Conservation (phyloP, 169 alveolate species). For the Cryptosporidium meleagridis region DNA sequence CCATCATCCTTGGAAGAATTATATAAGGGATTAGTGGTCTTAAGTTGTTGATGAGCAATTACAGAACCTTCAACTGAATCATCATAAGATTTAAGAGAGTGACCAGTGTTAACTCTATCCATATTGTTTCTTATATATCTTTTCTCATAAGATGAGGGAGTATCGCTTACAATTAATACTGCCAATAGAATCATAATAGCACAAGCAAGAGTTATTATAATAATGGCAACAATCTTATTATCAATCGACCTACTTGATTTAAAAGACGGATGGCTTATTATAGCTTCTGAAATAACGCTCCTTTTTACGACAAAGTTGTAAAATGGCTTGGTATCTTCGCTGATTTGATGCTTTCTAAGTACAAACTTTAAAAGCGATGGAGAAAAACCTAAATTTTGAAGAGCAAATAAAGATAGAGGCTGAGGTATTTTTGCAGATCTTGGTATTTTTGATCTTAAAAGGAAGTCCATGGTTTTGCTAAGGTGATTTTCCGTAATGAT, state of each 20-base stretch:
- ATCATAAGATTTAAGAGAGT: neutral
- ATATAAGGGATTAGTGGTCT: neutral
- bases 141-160: slow-evolving; percentile 34
- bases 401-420: neutral
- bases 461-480: slow-evolving; percentile 1
- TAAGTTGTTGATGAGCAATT: neutral
- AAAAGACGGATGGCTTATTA: slow-evolving; percentile 28
- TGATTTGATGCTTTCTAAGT: slow-evolving; percentile 22
- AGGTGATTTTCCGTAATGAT: slow-evolving; percentile 12
- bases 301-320: slow-evolving; percentile 25
- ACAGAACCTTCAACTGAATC: neutral
- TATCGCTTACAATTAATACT: slow-evolving; percentile 22
- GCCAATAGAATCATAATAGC: neutral
- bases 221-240: slow-evolving; percentile 1
- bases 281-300: slow-evolving; percentile 25
- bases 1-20: neutral
- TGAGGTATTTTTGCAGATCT: neutral
- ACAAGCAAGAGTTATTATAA: neutral
- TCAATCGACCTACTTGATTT: neutral
- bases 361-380: slow-evolving; percentile 31
- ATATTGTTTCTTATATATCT: slow-evolving; percentile 8
- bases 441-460: neutral
- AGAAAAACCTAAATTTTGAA: slow-evolving; percentile 36
- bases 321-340: slow-evolving; percentile 42
- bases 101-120: neutral